phyloP scores from a whole-genome alignment of 129 eudicot species.

The Saposhnikovia divaricata region DNA sequence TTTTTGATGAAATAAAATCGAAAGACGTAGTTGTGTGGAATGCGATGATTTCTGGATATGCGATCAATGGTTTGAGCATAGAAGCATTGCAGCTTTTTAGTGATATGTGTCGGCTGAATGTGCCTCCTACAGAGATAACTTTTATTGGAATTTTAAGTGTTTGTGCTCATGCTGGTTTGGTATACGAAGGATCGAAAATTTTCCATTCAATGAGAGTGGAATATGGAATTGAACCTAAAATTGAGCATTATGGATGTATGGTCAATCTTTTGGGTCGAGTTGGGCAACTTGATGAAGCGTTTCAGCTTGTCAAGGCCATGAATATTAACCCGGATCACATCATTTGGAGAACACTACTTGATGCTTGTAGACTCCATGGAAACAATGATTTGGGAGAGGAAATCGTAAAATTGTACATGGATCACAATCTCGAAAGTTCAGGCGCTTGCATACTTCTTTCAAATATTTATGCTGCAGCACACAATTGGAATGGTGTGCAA shows the following conservation, averaged over 20 bases:
- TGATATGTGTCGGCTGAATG: slow-evolving; percentile 27
- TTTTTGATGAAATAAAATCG: slow-evolving; percentile 42
- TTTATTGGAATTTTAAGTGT: slow-evolving; percentile 65
- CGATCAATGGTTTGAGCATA: slow-evolving; percentile 55
- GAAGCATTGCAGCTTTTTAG: slow-evolving; percentile 49
- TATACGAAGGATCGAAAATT: slow-evolving; percentile 41
- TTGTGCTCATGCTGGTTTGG: slow-evolving; percentile 79
- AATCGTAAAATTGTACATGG: slow-evolving; percentile 35
- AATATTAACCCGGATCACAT: slow-evolving; percentile 43
- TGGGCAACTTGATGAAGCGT: slow-evolving; percentile 62
- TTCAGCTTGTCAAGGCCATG: slow-evolving; percentile 45
- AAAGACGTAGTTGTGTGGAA: slow-evolving; percentile 65
- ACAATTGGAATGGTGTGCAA: slow-evolving; percentile 65
- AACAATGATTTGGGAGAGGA: slow-evolving; percentile 50
- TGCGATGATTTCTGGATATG: slow-evolving; percentile 73
- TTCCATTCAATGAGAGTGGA: slow-evolving; percentile 44
- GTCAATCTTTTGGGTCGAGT: slow-evolving; percentile 88
- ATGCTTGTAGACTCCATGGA: slow-evolving; percentile 66
- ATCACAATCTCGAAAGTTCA: slow-evolving; percentile 34
- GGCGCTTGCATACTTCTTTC: slow-evolving; percentile 70
- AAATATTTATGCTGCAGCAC: slow-evolving; percentile 49
- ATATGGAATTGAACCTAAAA: slow-evolving; percentile 39
- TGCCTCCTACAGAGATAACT: slow-evolving; percentile 50
- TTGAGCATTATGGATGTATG: slow-evolving; percentile 89
- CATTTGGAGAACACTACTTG: slow-evolving; percentile 69